Conservation (phyloP, 129 eudicot species). For the Dittrichia graveolens region DNA sequence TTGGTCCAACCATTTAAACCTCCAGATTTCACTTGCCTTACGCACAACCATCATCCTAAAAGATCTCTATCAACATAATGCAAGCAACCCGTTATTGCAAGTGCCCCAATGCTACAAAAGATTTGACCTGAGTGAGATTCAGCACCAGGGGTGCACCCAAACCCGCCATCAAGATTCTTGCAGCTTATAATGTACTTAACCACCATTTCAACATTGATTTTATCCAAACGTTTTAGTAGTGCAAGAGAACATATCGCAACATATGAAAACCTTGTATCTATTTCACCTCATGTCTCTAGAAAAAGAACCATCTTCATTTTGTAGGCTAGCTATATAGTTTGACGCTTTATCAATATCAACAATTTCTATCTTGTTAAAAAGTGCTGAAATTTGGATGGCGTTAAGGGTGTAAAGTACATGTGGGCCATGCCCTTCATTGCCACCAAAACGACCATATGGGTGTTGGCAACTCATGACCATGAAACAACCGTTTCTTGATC, state of each 20-base stretch:
- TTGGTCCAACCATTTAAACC: slow-evolving; percentile 91
- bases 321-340: slow-evolving; percentile 62
- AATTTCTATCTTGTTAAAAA: slow-evolving; percentile 63
- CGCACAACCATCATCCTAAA: slow-evolving; percentile 98
- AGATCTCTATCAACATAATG: slow-evolving; percentile 88
- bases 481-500: slow-evolving; percentile 77
- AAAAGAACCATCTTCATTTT: slow-evolving; percentile 93
- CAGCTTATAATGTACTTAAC: slow-evolving; percentile 79
- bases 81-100: slow-evolving; percentile 77
- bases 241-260: slow-evolving; percentile 77
- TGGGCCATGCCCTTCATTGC: slow-evolving; percentile 91
- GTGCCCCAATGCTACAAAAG: slow-evolving; percentile 86
- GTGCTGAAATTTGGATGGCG: slow-evolving; percentile 80
- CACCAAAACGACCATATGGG: slow-evolving; percentile 93
- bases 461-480: slow-evolving; percentile 94
- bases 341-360: slow-evolving; percentile 73
- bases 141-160: slow-evolving; percentile 90
- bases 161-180: slow-evolving; percentile 92
- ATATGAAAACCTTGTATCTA: slow-evolving; percentile 87
- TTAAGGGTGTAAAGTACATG: slow-evolving; percentile 77
- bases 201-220: slow-evolving; percentile 77
- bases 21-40: slow-evolving; percentile 78
- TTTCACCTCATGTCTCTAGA: slow-evolving; percentile 96
- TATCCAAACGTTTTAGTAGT: slow-evolving; percentile 60
- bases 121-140: slow-evolving; percentile 95